Evolutionary conservation across 768 basidiomycete species (phyloP), one percentile per base, ranked within the genome.

Genomic region (Xerocomellus dryophilus): DNA sequence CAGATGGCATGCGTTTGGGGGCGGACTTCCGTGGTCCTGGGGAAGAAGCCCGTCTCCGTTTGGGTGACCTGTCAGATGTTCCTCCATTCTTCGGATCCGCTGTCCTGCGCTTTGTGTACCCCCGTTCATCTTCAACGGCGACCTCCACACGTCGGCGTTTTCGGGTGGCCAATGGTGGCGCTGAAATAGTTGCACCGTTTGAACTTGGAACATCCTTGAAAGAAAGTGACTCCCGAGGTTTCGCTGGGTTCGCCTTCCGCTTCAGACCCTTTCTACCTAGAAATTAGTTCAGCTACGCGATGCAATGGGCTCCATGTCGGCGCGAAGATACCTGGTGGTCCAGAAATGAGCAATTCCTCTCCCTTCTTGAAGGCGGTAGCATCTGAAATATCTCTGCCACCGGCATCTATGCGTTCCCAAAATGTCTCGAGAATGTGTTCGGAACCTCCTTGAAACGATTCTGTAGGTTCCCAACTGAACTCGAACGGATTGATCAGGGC

Each of bases 401-500:
- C 56, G 2, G 63, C 66, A 23, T 66, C 51, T 32, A 72, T 54
- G n/a, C 71, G 67, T 17, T 61, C 56, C 76, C 76, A 77, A 45
- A 77, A 77, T 2, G 56, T 27, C 15, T 69, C 61, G 9, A 78
- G 35, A 15, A 87, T 73, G 46, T 82, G 74, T 58, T 83, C 80
- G 0, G 85, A 85, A 10, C 74, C 77, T 15, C 74, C 77, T 15
- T 64, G 66, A 55, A 89, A 87, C 9, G 84, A 85, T 47, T 79
- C 73, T 8, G 71, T 65, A 9, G 87, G 86, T 59, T 89, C 87
- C 86, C 86, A 88, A 10, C 86, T 88, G 49, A 35, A 41, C 18
- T 32, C 51, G 42, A 36, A 44, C n/a, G n/a, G 20, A 52, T 61
- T 48, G 20, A 41, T 54, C 8, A 58, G 48, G 25, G 49, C 14